phyloP scores from a whole-genome alignment of 805 yeast genomes.

The Lipomyces orientalis region DNA sequence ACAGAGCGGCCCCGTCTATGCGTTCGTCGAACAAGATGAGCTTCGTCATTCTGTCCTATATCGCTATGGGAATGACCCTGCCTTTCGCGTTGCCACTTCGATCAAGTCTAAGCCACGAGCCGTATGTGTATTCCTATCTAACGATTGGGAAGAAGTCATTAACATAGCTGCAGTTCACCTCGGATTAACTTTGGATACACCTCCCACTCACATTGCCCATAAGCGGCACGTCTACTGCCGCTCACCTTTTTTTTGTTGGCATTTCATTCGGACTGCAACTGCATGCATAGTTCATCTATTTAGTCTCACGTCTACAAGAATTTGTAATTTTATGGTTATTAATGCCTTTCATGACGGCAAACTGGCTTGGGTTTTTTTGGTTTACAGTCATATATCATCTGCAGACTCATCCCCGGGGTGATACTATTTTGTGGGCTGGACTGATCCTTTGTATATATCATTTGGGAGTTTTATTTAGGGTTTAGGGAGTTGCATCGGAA shows the following conservation, averaged over 20 bases:
- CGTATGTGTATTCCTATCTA: constrained; percentile 15
- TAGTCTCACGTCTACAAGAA: neutral
- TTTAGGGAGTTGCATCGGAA: neutral
- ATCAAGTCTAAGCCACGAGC: constrained; percentile 21
- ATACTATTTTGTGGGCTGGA: neutral
- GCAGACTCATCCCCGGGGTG: neutral
- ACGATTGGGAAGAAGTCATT: neutral
- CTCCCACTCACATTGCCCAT: constrained; percentile 25
- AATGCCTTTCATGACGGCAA: neutral
- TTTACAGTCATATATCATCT: neutral
- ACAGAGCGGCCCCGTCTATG: constrained; percentile 21
- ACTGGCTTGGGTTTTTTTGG: neutral
- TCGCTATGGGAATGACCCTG: constrained; percentile 34
- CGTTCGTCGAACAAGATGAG: constrained; percentile 19
- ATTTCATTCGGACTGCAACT: neutral
- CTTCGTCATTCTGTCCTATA: constrained; percentile 30
- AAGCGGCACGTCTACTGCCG: neutral
- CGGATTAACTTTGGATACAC: constrained; percentile 16
- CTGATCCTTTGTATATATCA: neutral
- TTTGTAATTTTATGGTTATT: neutral
- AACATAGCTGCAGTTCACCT: constrained; percentile 5
- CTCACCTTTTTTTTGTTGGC: too few relatives aligned
- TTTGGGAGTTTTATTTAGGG: neutral
- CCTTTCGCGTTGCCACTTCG: constrained; percentile 34
- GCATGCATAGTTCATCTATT: neutral